Percentiles rank a stretch among this genome's conserved stretches.
Conservation (phyloP, 1,284 basidiomycete species). For the Apiotrichum porosum region DNA sequence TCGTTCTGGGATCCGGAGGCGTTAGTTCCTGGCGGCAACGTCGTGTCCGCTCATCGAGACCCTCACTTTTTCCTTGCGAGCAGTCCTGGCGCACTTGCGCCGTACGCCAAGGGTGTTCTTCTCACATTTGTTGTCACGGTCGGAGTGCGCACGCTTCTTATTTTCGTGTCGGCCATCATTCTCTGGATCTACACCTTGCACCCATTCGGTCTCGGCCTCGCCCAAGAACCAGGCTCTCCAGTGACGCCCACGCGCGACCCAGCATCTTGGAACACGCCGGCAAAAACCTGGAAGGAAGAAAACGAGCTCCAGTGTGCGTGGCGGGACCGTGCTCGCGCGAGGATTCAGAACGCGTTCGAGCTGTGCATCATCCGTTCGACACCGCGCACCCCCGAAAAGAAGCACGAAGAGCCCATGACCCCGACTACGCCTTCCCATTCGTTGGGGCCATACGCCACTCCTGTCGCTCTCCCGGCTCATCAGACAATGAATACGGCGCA, state of each 20-base stretch:
- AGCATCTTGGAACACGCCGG: constrained; percentile 26
- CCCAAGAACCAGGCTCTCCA: not conserved
- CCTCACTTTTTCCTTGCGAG: constrained; percentile 62
- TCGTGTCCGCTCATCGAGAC: constrained; percentile 53
- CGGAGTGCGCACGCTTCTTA: constrained; percentile 61
- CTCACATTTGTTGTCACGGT: constrained; percentile 71
- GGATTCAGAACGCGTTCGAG: constrained; percentile 71
- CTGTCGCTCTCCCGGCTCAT: no score
- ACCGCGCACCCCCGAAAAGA: no score
- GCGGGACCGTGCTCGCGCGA: constrained; percentile 63
- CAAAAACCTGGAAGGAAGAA: constrained; percentile 47
- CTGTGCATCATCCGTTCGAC: constrained; percentile 56
- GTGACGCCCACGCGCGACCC: constrained; percentile 23
- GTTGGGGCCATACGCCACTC: no score
- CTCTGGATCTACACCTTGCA: constrained; percentile 54
- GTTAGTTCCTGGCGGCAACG: constrained; percentile 47
- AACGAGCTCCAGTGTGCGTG: constrained; percentile 61
- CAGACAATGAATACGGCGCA: no score
- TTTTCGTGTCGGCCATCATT: constrained; percentile 61
- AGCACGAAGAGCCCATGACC: no score
- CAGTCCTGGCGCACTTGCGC: constrained; percentile 60
- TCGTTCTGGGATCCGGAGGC: constrained; percentile 57
- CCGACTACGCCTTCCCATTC: no score
- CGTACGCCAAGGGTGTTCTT: constrained; percentile 67
- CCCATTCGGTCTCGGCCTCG: constrained; percentile 10